Conservation (phyloP, 2,329 filamentous ascomycete species). For the Aspergillus chevalieri region DNA sequence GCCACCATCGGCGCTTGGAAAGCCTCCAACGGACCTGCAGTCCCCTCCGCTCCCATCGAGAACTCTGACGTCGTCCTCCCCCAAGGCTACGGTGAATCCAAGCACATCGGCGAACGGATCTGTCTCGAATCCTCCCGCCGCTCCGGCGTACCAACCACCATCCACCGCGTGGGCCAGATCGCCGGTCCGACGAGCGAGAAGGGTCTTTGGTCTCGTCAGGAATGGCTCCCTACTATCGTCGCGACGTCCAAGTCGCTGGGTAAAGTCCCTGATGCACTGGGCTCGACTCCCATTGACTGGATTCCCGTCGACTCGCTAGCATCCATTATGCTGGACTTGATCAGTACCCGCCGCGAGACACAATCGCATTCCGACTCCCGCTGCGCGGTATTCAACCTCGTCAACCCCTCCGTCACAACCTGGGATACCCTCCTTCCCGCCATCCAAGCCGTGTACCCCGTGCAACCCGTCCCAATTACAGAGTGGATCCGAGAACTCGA, state of each 20-base stretch:
- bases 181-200: constrained; percentile 24
- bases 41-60: constrained; percentile 15
- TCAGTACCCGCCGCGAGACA: constrained; percentile 21
- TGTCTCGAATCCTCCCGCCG: constrained; percentile 26
- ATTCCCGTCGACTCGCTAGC: constrained; percentile 31
- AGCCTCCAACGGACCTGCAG: constrained; percentile 16
- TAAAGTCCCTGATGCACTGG: constrained; percentile 43
- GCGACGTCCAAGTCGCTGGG: constrained; percentile 47
- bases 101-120: constrained; percentile 40
- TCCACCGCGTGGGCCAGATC: constrained; percentile 32
- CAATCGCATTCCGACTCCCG: constrained; percentile 7
- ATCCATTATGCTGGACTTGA: constrained; percentile 42
- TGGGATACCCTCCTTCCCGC: constrained; percentile 39
- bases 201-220: constrained; percentile 52
- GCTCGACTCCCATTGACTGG: constrained; percentile 45
- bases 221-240: constrained; percentile 41
- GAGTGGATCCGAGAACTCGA: constrained; percentile 45
- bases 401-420: constrained; percentile 39
- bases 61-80: constrained; percentile 22
- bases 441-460: constrained; percentile 38
- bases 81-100: constrained; percentile 31
- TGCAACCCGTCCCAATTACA: constrained; percentile 34
- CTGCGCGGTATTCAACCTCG: constrained; percentile 39
- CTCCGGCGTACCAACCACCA: constrained; percentile 13
- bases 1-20: constrained; percentile 17